phyloP scores from a whole-genome alignment of 257 asterid genomes.

The Leptodermis oblonga region DNA sequence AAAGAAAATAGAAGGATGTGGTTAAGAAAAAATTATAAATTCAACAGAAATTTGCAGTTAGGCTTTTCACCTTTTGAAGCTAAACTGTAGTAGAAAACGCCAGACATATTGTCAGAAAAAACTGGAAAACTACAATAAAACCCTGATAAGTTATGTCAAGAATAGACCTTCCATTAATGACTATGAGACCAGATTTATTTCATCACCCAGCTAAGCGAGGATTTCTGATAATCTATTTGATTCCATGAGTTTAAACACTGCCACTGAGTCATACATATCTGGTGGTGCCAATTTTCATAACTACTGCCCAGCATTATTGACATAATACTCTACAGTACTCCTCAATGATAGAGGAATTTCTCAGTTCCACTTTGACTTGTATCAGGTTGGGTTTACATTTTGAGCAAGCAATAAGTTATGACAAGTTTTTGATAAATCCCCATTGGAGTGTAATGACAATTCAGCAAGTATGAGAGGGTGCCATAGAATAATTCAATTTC shows the following conservation, averaged over 20 bases:
- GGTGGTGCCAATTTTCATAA: no score
- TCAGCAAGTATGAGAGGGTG: neutral
- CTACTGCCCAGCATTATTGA: neutral
- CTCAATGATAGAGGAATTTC: neutral
- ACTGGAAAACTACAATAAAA: neutral
- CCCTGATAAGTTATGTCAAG: neutral
- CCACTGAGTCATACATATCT: slow-evolving; percentile 5
- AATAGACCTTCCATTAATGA: neutral
- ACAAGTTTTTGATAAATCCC: neutral
- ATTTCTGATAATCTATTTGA: neutral
- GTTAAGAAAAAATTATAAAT: neutral
- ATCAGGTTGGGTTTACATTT: neutral
- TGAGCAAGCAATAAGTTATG: neutral
- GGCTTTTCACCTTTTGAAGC: neutral
- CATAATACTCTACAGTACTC: neutral
- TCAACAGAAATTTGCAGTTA: neutral
- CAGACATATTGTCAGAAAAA: neutral
- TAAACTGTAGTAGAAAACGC: neutral
- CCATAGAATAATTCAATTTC: neutral
- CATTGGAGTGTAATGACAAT: neutral
- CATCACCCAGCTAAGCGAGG: neutral
- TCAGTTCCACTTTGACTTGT: neutral
- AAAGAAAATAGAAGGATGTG: slow-evolving; percentile 17
- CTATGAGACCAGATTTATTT: neutral
- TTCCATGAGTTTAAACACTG: neutral